Base-by-base conservation (phyloP, 2,329 filamentous ascomycete species). In the Trichoderma sp. region DNA sequence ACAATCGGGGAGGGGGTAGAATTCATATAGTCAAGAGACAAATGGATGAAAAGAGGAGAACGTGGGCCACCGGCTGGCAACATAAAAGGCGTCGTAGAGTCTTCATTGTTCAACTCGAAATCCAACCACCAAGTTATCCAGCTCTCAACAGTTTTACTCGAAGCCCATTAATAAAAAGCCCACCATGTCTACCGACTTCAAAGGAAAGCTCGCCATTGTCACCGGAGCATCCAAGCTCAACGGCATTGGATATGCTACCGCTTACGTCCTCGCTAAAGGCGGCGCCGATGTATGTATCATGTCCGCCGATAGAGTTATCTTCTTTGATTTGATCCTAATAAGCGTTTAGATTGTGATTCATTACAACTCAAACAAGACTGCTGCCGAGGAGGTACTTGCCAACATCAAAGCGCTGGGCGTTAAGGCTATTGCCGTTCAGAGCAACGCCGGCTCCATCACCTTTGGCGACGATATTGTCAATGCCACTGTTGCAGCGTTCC, bases 181-280 rank as follows among this genome's bases (percentile, higher is more conserved):
- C 1, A 60, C 16, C 27, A 74, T 74, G 72, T 74, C 72, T 27
- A 41, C 56, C 35, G 35, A 67, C 16, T 74, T 86, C 59, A 79
- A 81, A 12, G 83, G 82, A 62, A 86, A 84, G 77, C 80, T 84
- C 29, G 76, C 88, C 78, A 84, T 91, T 79, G 84, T 91, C 80
- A 91, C 89, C 18, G 89, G 86, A 69, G 85, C 85, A 72, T 89
- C 88, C 68, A 89, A 89, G 77, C 35, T 74, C 18, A 74, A 74
- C 27, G 91, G 91, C 74, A 92, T 92, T 77, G 91, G 90, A n/a
- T 85, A 86, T 67, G 89, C 90, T 75, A 88, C 88, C 71, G 89
- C 89, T 77, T 85, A 90, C 74, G 86, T 88, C 74, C 87, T 91
- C 63, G 89, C 88, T 80, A 84, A 85, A 76, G 86, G 88, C 71